Conservation (phyloP, 177 flowering plant genomes). For the Telopea speciosissima region DNA sequence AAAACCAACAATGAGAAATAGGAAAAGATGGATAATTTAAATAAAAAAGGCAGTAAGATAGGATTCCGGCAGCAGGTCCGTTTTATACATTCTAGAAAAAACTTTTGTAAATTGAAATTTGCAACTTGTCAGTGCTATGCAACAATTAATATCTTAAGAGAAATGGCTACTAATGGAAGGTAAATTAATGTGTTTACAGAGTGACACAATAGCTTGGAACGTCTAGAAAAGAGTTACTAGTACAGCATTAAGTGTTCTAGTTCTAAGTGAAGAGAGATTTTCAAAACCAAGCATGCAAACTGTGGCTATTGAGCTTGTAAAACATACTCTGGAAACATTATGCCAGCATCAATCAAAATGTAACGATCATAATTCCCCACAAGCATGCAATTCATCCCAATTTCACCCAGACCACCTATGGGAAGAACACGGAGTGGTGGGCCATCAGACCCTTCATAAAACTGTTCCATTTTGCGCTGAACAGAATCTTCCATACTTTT, state of each 20-base stretch:
- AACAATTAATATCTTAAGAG: not conserved
- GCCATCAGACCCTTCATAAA: constrained; percentile 88
- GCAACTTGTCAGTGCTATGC: not conserved
- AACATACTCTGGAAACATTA: constrained; percentile 98
- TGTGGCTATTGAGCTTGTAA: not conserved
- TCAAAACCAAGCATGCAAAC: not conserved
- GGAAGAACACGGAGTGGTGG: constrained; percentile 98
- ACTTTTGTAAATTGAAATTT: not conserved
- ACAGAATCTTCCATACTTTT: constrained; percentile 92
- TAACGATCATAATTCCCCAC: constrained; percentile 95
- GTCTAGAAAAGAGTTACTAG: too few species aligned
- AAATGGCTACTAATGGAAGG: not conserved
- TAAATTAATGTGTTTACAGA: not conserved
- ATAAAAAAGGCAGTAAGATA: not conserved
- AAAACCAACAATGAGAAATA: not conserved
- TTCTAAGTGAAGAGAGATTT: not conserved
- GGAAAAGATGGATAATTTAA: not conserved
- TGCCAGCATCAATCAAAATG: constrained; percentile 94
- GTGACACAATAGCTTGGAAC: not conserved
- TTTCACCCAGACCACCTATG: constrained; percentile 97
- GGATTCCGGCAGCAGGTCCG: not conserved
- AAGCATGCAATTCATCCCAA: constrained; percentile 99
- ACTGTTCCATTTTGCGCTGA: constrained; percentile 88
- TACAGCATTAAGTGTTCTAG: not conserved
- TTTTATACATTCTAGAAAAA: not conserved